Conservation (phyloP, 163 green algal genomes). For the Scenedesmus sp. region DNA sequence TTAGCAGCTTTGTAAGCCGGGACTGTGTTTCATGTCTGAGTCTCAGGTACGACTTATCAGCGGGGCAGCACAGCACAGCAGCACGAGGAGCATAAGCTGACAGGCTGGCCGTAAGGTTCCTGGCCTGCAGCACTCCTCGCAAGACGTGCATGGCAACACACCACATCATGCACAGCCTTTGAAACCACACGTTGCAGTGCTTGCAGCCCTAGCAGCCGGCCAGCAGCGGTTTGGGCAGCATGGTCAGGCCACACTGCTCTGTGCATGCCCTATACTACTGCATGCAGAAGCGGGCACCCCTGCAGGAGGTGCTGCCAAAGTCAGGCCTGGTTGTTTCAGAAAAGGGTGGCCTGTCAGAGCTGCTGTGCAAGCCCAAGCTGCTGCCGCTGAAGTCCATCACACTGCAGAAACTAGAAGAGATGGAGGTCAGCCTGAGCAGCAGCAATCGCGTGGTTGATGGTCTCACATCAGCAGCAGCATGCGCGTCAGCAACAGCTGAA, state of each 20-base stretch:
- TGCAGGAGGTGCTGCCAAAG: constrained; percentile 80
- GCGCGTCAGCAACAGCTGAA: neutral
- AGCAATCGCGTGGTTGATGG: neutral
- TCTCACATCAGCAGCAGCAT: neutral
- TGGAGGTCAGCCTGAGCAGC: constrained; percentile 68
- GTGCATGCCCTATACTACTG: constrained; percentile 1
- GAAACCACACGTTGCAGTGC: neutral
- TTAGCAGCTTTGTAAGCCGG: neutral
- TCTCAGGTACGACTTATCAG: neutral
- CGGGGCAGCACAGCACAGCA: neutral
- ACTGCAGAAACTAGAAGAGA: constrained; percentile 84
- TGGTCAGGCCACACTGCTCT: neutral
- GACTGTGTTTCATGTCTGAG: neutral
- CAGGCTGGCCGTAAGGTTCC: neutral
- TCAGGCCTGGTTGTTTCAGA: constrained; percentile 83
- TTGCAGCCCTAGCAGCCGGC: neutral
- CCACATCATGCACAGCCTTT: neutral
- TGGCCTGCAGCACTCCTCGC: neutral
- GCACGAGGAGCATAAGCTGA: neutral
- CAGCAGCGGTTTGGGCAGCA: neutral
- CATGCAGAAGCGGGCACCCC: constrained; percentile 4
- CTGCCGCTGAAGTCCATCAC: constrained; percentile 88
- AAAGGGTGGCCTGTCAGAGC: constrained; percentile 80
- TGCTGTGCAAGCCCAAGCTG: constrained; percentile 90
- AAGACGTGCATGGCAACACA: neutral